Evolutionary conservation across 768 basidiomycete genomes (phyloP), one percentile per base, ranked within the genome.

Genomic region (Glaciozyma antarctica): DNA sequence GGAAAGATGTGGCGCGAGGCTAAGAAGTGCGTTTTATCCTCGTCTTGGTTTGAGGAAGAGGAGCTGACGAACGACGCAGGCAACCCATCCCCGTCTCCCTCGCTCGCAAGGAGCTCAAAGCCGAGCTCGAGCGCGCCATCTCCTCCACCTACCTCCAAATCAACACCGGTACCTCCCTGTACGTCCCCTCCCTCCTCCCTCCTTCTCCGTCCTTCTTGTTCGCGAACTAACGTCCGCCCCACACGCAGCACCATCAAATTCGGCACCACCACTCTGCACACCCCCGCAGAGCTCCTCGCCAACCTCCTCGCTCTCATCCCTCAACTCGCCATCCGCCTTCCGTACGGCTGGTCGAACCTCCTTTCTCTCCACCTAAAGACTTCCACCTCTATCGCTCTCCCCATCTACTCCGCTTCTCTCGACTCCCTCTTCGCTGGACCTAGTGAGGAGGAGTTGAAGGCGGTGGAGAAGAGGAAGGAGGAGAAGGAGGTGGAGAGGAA

Each of bases 101-200:
- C 60, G 85, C 82, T 16, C 84, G 86, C 28, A 92, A 91, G 74
- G 88, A 94, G 77, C 81, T 99, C 64, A 98, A 97, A 76, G 82
- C 81, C 55, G 92, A 97, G 73, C 82, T 99, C 15, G 93, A 94
- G 76, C 85, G 86, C 53, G 94, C 94, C 22, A 85, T 99, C 69
- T 86, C 86, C 6, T 91, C 92, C 16, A 93, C 94, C 3, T 95
- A 95, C 77, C 88, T 95, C 86, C 88, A 92, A 76, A 88, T 92
- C 77, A 90, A 92, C 62, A 85, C 84, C 69, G 95, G 95, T 17
- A 95, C 91, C 9, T 90, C 88, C 83, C 85, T 86, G 89, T 93
- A 79, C 59, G 90, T 83, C 22, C 30, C 24, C 48, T 51, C 41
- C 41, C 8, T 22, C 32, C 17, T 32, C 16, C 10, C 43, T 41